A percentile compares a stretch with the other conserved stretches of the same genome.
These are phyloP conservation scores for Aspergillus steynii DNA, from an alignment of 495 filamentous ascomycete genomes.

Conservation along the genomic window DNA sequence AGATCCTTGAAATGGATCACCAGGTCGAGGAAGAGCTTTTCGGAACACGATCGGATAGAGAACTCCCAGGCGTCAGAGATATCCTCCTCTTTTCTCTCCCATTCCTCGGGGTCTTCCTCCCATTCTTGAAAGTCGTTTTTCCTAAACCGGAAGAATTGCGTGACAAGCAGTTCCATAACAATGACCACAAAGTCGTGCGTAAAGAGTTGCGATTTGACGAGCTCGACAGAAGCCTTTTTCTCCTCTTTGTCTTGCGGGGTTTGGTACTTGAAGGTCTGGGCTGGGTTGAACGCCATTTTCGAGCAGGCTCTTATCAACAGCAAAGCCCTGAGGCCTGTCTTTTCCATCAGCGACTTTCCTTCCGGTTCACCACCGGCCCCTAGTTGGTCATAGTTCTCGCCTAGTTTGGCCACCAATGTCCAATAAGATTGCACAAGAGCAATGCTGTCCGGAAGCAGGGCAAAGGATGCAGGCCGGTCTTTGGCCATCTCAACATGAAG, in stretches of 20 bases:
- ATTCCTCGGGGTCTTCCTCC: constrained; percentile 90
- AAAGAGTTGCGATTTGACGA: constrained; percentile 70
- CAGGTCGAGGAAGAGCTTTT: constrained; percentile 91
- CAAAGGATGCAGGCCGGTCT: constrained; percentile 75
- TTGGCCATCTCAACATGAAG: constrained; percentile 82
- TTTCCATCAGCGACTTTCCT: constrained; percentile 65
- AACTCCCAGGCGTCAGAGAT: constrained; percentile 82
- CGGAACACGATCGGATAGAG: constrained; percentile 83
- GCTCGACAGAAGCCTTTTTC: constrained; percentile 60
- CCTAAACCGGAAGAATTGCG: constrained; percentile 86
- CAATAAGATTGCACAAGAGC: constrained; percentile 78
- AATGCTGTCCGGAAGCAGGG: constrained; percentile 73
- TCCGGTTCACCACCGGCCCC: constrained; percentile 52
- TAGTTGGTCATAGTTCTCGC: constrained; percentile 62
- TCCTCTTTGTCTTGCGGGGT: constrained; percentile 69
- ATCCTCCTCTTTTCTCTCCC: constrained; percentile 82
- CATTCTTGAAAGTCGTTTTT: constrained; percentile 81
- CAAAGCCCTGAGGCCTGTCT: constrained; percentile 75
- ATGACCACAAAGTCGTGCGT: constrained; percentile 71
- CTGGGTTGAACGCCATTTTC: constrained; percentile 77
- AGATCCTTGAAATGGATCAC: constrained; percentile 82
- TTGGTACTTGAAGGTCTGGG: constrained; percentile 78
- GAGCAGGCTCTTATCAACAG: constrained; percentile 80
- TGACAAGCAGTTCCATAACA: constrained; percentile 80
- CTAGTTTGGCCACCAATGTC: constrained; percentile 72